phyloP scores from a whole-genome alignment of 805 yeast species.

The Candida berthetii region DNA sequence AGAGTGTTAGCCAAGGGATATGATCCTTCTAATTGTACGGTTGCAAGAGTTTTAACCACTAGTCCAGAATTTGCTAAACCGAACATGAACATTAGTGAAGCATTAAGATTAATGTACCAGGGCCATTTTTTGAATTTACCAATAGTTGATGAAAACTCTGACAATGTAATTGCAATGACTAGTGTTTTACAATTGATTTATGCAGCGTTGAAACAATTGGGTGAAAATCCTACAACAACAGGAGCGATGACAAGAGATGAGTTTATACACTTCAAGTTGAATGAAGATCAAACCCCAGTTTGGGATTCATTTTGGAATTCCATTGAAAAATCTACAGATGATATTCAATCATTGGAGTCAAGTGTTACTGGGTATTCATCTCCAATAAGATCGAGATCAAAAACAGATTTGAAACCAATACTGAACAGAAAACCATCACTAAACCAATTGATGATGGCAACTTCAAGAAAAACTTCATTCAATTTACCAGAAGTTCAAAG shows the following conservation, averaged over 20 bases:
- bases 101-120: slow-evolving; percentile 38
- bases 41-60: slow-evolving; percentile 37
- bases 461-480: slow-evolving; percentile 16
- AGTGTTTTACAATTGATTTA: slow-evolving; percentile 38
- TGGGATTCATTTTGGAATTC: slow-evolving; percentile 28
- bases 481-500: slow-evolving; percentile 8
- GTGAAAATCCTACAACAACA: slow-evolving; percentile 6
- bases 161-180: slow-evolving; percentile 32
- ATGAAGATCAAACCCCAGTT: slow-evolving; percentile 16
- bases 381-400: slow-evolving; percentile 17
- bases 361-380: slow-evolving; percentile 11
- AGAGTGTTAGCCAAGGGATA: slow-evolving; percentile 31
- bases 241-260: slow-evolving; percentile 3
- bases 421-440: slow-evolving; percentile 13
- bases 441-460: slow-evolving; percentile 10
- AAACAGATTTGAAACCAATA: slow-evolving; percentile 10
- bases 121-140: slow-evolving; percentile 41
- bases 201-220: slow-evolving; percentile 30
- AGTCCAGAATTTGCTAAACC: slow-evolving; percentile 39
- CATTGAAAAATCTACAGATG: slow-evolving; percentile 22
- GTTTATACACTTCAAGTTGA: slow-evolving; percentile 16
- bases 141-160: slow-evolving; percentile 20
- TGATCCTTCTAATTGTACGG: slow-evolving; percentile 29
- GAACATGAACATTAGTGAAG: slow-evolving; percentile 32
- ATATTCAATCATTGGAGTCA: slow-evolving; percentile 18